Percentiles rank a stretch among this genome's conserved stretches.
Conservation (phyloP, 1,139 yeast species). For the Hyphopichia buzzinii region DNA sequence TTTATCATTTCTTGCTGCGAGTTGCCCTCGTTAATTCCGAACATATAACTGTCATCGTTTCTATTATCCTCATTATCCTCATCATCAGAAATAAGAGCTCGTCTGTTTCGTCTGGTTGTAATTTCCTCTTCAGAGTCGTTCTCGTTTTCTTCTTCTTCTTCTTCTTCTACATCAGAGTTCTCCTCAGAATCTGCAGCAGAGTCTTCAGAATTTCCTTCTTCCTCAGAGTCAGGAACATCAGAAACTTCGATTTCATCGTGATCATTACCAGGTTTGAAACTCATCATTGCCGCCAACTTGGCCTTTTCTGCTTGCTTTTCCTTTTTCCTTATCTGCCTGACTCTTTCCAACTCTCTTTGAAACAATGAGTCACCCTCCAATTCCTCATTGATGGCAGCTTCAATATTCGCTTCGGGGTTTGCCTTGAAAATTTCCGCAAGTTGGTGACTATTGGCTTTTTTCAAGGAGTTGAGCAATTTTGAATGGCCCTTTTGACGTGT, state of each 20-base stretch:
- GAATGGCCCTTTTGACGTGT: constrained; percentile 8
- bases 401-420: constrained; percentile 19
- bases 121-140: constrained; percentile 17
- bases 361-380: constrained; percentile 47
- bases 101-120: constrained; percentile 8
- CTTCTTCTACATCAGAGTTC: constrained; percentile 16
- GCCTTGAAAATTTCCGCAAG: constrained; percentile 22
- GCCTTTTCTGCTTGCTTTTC: constrained; percentile 46
- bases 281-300: constrained; percentile 26
- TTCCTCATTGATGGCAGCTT: constrained; percentile 30
- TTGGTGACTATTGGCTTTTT: constrained; percentile 36
- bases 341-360: constrained; percentile 61
- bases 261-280: constrained; percentile 10
- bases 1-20: background rate
- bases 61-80: constrained; percentile 17
- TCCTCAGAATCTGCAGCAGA: constrained; percentile 22
- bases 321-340: constrained; percentile 47
- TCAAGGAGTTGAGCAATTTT: constrained; percentile 25
- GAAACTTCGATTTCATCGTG: constrained; percentile 17
- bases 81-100: constrained; percentile 12
- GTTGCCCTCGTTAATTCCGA: constrained; percentile 20
- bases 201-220: constrained; percentile 19
- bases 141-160: constrained; percentile 17
- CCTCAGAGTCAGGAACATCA: constrained; percentile 21
- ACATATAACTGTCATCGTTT: constrained; percentile 37